Percentiles rank a stretch among this genome's conserved stretches.
phyloP scores from a whole-genome alignment of 257 asterid genomes.

The Capsicum chinense region DNA sequence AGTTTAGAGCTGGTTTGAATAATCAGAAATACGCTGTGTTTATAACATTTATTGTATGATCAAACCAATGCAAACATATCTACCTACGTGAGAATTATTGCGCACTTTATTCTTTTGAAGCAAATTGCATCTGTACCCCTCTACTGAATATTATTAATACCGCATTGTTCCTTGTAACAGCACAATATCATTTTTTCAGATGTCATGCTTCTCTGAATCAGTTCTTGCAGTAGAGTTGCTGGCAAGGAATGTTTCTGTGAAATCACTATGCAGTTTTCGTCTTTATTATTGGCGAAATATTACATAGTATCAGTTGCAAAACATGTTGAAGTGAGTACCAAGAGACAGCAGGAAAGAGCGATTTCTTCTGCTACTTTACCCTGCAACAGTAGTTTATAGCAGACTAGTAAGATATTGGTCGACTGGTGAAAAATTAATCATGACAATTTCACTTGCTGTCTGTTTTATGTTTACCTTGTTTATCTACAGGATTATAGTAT shows the following conservation, averaged over 20 bases:
- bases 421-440: no score
- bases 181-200: not conserved
- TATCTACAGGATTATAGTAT: no score
- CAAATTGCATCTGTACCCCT: not conserved
- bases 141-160: not conserved
- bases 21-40: not conserved
- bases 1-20: not conserved
- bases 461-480: no score
- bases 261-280: not conserved
- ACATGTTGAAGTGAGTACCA: not conserved
- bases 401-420: not conserved
- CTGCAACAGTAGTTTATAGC: not conserved
- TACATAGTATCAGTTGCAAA: not conserved
- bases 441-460: no score
- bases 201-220: not conserved
- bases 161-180: not conserved
- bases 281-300: not conserved
- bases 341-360: not conserved
- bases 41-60: constrained; percentile 14
- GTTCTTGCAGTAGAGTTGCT: not conserved
- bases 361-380: not conserved
- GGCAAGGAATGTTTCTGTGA: not conserved
- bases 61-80: not conserved
- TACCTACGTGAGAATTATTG: not conserved
- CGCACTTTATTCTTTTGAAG: not conserved